These are phyloP conservation scores for Zychaea mexicana DNA, from an alignment of 371 early-diverging fungal species.

Conservation along the genomic window DNA sequence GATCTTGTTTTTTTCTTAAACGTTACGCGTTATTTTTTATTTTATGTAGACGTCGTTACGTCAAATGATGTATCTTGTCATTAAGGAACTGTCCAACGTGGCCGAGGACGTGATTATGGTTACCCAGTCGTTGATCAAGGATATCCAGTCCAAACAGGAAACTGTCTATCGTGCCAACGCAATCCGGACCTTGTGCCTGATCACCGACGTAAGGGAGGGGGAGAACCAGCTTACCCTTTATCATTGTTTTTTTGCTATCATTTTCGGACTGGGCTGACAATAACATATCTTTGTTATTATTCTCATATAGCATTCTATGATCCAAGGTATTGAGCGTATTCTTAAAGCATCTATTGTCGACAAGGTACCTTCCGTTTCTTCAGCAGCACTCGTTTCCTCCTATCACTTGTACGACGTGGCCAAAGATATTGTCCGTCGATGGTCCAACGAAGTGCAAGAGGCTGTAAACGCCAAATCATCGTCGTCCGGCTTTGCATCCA, in stretches of 20 bases:
- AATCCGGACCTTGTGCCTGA: slow-evolving; percentile 94
- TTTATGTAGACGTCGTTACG: slow-evolving; percentile 75
- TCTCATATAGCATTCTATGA: slow-evolving; percentile 77
- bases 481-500: slow-evolving; percentile 47
- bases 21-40: neutral
- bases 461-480: slow-evolving; percentile 78
- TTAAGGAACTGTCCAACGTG: slow-evolving; percentile 91
- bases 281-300: neutral
- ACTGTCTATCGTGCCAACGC: slow-evolving; percentile 93
- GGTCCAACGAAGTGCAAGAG: slow-evolving; percentile 91
- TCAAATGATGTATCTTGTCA: slow-evolving; percentile 95
- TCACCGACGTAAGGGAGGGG: slow-evolving; percentile 83
- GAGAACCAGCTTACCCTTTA: no score
- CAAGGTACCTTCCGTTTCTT: slow-evolving; percentile 88
- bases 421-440: slow-evolving; percentile 84
- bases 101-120: slow-evolving; percentile 98
- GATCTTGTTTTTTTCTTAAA: neutral
- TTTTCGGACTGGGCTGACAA: neutral
- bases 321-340: slow-evolving; percentile 94
- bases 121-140: slow-evolving; percentile 93
- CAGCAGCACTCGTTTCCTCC: slow-evolving; percentile 92
- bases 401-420: slow-evolving; percentile 83
- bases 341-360: slow-evolving; percentile 97
- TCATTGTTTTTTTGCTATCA: neutral
- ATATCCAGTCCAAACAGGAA: slow-evolving; percentile 92